Conservation (phyloP, 2,329 filamentous ascomycete species). For the Daldinia eschscholtzii region DNA sequence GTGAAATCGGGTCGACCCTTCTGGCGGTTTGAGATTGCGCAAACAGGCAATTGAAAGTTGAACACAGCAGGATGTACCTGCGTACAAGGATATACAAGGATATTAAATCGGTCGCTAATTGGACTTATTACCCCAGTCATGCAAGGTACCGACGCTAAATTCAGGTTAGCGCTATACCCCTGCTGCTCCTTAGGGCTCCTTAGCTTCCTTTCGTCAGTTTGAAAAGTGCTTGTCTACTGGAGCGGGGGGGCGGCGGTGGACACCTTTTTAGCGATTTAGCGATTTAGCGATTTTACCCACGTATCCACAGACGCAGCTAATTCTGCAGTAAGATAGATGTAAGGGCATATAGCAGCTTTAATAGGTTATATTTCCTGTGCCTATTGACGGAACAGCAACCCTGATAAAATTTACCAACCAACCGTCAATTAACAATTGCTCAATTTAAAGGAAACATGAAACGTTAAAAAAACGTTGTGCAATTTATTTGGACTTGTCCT, state of each 20-base stretch:
- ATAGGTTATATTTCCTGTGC: no score
- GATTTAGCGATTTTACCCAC: background rate
- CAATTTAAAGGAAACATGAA: conserved; percentile 32
- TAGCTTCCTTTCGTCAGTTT: conserved; percentile 25
- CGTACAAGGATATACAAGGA: background rate
- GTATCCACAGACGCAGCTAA: background rate
- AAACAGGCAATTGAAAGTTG: conserved; percentile 25
- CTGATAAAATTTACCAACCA: conserved; percentile 26
- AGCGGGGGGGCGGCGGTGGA: background rate
- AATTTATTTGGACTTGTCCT: background rate
- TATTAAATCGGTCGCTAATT: conserved; percentile 26
- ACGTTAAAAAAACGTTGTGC: conserved; percentile 32
- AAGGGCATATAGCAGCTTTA: background rate
- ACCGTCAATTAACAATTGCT: conserved; percentile 9
- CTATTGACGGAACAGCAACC: conserved; percentile 9
- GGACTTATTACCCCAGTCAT: conserved; percentile 30
- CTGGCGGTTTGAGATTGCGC: conserved; percentile 36
- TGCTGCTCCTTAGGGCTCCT: conserved; percentile 22
- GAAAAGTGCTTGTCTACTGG: conserved; percentile 18
- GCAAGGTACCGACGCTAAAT: conserved; percentile 42
- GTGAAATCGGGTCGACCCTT: conserved; percentile 25
- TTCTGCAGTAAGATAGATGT: conserved; percentile 2
- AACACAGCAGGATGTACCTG: conserved; percentile 3
- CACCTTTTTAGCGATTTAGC: background rate
- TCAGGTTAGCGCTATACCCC: conserved; percentile 38